Evolutionary conservation across 2,329 filamentous ascomycete species (phyloP), one percentile per base, ranked within the genome.

Genomic region (Nigrospora osmanthi): DNA sequence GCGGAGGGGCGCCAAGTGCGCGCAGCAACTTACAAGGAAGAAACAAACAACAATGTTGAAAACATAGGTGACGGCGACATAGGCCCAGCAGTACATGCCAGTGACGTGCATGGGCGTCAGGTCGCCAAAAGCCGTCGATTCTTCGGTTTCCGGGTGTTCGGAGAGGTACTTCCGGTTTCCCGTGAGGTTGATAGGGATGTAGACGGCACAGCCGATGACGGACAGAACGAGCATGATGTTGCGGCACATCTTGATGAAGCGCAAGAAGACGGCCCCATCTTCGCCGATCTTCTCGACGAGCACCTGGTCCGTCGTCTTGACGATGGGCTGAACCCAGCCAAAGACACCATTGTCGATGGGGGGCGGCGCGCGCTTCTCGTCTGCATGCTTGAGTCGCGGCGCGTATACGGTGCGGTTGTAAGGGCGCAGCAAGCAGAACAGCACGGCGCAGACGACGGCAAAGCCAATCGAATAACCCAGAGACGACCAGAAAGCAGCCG

Each of bases 401-500:
- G 93, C 90, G 67, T 98, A 98, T 40, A 98, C 88, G 54, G 91
- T 79, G 45, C 83, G 85, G 65, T 97, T 91, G 65, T 90, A 90
- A 6, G 93, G 93, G 49, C 93, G 87, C 45, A 97, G 73, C 56
- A 96, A 71, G 50, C 89, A 95, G 74, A 97, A 98, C 52, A 82
- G 67, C 47, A 95, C 62, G 50, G 87, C 82, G 54, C 95, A 81
- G 51, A 82, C 71, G 49, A 78, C 57, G 5, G 88, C 87, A 58
- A 90, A 70, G 43, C 78, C 84, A 38, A 95, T 64, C 5, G 90
- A 94, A 36, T 85, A 89, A 50, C 72, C 85, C 30, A 96, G 68
- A 34, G 89, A 89, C 44, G 87, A 83, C 64, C 82, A 80, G 49
- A 95, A 73, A 32, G 88, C 83, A 41, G 75, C 64, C 57, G 68